Base-by-base conservation (phyloP, 306 rosid species). In the Lathyrus tuberosus region DNA sequence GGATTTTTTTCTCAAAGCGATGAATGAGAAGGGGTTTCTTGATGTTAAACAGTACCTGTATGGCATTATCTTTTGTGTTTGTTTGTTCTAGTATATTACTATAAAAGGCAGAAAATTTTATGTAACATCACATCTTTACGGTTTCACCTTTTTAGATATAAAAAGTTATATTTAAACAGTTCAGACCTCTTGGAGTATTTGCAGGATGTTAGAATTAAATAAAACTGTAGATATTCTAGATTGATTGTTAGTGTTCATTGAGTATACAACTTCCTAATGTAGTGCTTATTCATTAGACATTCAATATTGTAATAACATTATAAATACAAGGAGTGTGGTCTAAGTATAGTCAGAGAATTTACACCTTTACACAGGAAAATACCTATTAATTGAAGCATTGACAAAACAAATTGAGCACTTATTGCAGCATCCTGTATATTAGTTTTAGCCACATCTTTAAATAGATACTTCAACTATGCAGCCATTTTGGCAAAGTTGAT, bases 371-470 rank as follows among this genome's bases (percentile, higher is more conserved):
- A 33, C 38, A 33, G 54, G 38, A 62, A 49, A 62, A 46, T 67
- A 38, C 35, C 46, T 16, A 11, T 24, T 62, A 38, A 63, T 15
- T 57, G 15, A 62, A 53, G 22, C n/a, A 62, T 42, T 6, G n/a
- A 41, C 42, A 26, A 62, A 79, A 53, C 63, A n/a, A 56, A 59
- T 26, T 52, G 63, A 79, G 53, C 62, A 70, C 49, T 30, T 30
- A 43, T 43, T 33, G 17, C 46, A 42, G 47, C 41, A 67, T 41
- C 42, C 43, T 76, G 64, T 60, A 59, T 68, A 68, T 15, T 67
- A 38, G 28, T 40, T 61, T 26, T 43, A 71, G 59, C 58, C 41
- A 58, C 54, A 24, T 56, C 16, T n/a, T 70, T 71, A 53, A 24
- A 22, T 49, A 78, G 41, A 48, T 16, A 56, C 33, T 64, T 44